phyloP scores from a whole-genome alignment of 2,329 filamentous ascomycete species.

The Colletotrichum endophyticum region DNA sequence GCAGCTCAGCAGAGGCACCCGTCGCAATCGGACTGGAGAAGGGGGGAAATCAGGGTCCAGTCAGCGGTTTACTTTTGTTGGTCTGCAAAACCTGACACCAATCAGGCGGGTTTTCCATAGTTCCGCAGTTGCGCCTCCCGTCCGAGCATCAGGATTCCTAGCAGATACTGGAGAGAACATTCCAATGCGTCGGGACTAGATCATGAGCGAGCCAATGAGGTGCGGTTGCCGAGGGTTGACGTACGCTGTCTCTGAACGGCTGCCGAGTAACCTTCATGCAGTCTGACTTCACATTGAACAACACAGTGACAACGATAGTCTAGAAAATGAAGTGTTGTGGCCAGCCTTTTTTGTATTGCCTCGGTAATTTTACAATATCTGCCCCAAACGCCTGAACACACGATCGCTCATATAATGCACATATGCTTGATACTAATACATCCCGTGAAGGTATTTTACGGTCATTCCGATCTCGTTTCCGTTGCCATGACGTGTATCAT shows the following conservation, averaged over 20 bases:
- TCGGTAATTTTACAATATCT: not conserved
- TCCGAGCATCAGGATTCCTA: not conserved
- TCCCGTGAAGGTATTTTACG: not conserved
- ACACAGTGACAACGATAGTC: not conserved
- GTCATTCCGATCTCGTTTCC: not conserved
- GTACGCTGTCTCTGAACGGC: not conserved
- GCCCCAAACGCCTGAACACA: not conserved
- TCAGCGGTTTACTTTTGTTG: not conserved
- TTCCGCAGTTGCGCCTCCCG: not conserved
- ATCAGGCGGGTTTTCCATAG: not conserved
- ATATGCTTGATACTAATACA: not conserved
- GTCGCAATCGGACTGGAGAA: constrained; percentile 1
- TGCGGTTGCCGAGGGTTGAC: not conserved
- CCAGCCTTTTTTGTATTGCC: not conserved
- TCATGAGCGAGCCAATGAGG: not conserved
- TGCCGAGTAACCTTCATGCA: not conserved
- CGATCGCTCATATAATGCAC: not conserved
- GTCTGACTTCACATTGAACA: not conserved
- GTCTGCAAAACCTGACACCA: not conserved
- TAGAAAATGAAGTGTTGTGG: not conserved
- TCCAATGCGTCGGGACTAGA: not conserved
- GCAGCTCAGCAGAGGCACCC: not conserved
- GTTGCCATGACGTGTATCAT: not conserved
- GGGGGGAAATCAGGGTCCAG: not conserved
- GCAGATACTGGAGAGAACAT: too few relatives aligned